Evolutionary conservation across 306 rosid genomes (phyloP).

Genomic region (Hylodesmum podocarpum): DNA sequence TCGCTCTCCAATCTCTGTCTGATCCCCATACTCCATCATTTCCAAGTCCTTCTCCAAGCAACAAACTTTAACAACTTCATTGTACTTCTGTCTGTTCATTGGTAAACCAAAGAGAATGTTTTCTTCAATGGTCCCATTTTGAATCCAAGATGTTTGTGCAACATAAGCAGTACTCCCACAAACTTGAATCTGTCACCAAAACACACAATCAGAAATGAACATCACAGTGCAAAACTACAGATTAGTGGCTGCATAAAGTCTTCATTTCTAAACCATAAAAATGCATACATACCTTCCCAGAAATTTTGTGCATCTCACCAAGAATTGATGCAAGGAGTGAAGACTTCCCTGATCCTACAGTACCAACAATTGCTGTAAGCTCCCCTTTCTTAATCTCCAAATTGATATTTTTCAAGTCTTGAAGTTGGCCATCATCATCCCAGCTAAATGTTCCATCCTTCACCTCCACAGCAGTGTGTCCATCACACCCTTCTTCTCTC

Average conservation of each 20-base stretch:
- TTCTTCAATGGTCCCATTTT: slow-evolving; percentile 90
- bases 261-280: not conserved
- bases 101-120: slow-evolving; percentile 82
- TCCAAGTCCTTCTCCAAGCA: slow-evolving; percentile 89
- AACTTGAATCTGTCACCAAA: slow-evolving; percentile 64
- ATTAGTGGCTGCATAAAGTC: not conserved
- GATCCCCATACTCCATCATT: slow-evolving; percentile 93
- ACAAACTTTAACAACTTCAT: slow-evolving; percentile 73
- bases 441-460: slow-evolving; percentile 71
- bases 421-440: slow-evolving; percentile 71
- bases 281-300: slow-evolving; percentile 63
- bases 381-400: slow-evolving; percentile 65
- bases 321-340: slow-evolving; percentile 88
- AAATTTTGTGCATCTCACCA: slow-evolving; percentile 83
- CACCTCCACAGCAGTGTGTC: slow-evolving; percentile 60
- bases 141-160: slow-evolving; percentile 98
- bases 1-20: slow-evolving; percentile 96
- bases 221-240: not conserved
- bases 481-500: slow-evolving; percentile 57
- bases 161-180: slow-evolving; percentile 89
- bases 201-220: not conserved
- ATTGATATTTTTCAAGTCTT: slow-evolving; percentile 62
- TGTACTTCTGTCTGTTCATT: slow-evolving; percentile 68
- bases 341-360: slow-evolving; percentile 93
- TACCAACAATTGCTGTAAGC: slow-evolving; percentile 87